A percentile compares a stretch with the other conserved stretches of the same genome.
Conservation (phyloP, 148 eudicot genomes). For the Amaranthus cruentus region DNA sequence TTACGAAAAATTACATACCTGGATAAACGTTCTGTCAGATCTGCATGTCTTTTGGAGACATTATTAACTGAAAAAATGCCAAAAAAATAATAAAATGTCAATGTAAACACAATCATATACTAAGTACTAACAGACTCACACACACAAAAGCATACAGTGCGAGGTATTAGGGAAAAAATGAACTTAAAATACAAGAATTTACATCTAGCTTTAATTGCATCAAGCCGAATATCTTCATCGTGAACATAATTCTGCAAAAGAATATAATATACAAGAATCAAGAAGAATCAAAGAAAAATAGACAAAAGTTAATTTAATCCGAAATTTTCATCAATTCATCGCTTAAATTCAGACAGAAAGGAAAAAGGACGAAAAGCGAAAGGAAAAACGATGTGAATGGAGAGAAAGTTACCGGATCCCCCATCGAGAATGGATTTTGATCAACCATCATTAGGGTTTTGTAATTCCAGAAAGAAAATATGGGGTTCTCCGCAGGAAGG, state of each 20-base stretch:
- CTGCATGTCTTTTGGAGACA: constrained; percentile 75
- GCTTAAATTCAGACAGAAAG: neutral
- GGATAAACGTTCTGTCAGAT: constrained; percentile 76
- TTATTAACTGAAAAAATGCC: constrained; percentile 52
- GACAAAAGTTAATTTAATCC: no score
- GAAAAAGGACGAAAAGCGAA: neutral
- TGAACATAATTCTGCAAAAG: constrained; percentile 45
- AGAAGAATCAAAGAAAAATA: neutral
- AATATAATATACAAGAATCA: neutral
- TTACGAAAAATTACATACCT: constrained; percentile 38
- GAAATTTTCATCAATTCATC: neutral
- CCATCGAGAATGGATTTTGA: constrained; percentile 28
- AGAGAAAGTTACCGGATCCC: constrained; percentile 18
- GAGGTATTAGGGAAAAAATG: neutral
- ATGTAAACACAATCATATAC: neutral
- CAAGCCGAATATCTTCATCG: constrained; percentile 52
- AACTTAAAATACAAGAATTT: constrained; percentile 8
- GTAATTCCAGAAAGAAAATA: neutral
- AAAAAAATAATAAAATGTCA: constrained; percentile 9
- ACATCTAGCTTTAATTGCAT: constrained; percentile 77
- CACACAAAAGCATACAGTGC: neutral
- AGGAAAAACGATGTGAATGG: neutral
- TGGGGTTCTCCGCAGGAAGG: neutral
- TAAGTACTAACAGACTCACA: neutral
- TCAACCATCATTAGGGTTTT: constrained; percentile 30